Evolutionary conservation across 78 protist species (phyloP).

Genomic region (Emiliania huxleyi): DNA sequence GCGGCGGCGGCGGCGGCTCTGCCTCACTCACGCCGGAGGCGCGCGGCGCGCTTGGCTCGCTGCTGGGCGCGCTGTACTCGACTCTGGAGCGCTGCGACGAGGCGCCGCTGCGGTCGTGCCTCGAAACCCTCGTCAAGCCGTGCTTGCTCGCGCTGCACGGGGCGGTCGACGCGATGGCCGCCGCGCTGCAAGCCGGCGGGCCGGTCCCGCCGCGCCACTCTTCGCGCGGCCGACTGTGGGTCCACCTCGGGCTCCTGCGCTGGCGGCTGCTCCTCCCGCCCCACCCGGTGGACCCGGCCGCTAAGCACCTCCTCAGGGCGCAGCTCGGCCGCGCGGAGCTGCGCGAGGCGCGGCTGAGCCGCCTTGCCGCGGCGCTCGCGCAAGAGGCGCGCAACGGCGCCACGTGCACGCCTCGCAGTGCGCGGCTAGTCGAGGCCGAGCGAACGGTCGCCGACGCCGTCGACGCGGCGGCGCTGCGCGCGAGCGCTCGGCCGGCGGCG

Average conservation of each 20-base stretch:
- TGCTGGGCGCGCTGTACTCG: background rate
- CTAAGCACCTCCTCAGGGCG: background rate
- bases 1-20: no score
- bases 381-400: background rate
- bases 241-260: background rate
- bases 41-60: no score
- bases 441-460: background rate
- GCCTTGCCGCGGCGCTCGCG: background rate
- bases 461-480: background rate
- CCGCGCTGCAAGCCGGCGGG: background rate
- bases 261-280: constrained; percentile 7
- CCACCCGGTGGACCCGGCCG: constrained; percentile 32
- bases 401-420: background rate
- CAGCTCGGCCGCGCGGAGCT: background rate
- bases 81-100: background rate
- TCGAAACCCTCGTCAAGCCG: background rate
- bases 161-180: background rate
- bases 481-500: background rate
- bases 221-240: background rate
- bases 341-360: background rate
- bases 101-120: background rate
- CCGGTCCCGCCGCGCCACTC: background rate
- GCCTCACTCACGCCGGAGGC: no score
- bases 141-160: background rate
- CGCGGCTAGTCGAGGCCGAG: background rate